phyloP scores from a whole-genome alignment of 441 rosid genomes.

The Pelargonium myrrhifolium region DNA sequence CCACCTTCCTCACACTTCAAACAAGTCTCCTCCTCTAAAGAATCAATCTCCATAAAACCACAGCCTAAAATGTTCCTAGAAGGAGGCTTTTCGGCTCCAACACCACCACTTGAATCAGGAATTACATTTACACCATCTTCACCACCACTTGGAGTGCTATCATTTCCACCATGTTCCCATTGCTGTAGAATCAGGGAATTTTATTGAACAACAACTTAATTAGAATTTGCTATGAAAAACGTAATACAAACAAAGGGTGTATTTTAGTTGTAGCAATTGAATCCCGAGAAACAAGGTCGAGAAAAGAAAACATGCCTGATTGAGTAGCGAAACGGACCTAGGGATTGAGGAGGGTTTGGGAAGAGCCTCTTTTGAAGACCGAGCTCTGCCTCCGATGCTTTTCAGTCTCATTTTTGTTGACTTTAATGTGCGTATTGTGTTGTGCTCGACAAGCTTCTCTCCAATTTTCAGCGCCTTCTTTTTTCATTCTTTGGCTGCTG shows the following conservation, averaged over 20 bases:
- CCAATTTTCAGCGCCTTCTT: background rate
- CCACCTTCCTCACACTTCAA: conserved; percentile 25
- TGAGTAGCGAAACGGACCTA: conserved; percentile 3
- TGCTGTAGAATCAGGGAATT: background rate
- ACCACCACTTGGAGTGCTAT: background rate
- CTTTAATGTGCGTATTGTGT: background rate
- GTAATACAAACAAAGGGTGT: background rate
- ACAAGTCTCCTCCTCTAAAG: conserved; percentile 25
- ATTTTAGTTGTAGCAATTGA: too few relatives aligned
- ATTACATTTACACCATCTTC: background rate
- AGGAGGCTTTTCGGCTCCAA: too few relatives aligned
- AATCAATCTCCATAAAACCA: conserved; percentile 12
- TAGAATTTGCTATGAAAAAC: too few relatives aligned
- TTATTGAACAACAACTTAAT: background rate
- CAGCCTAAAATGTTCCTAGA: background rate
- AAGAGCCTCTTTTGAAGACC: background rate
- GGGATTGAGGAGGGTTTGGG: conserved; percentile 2
- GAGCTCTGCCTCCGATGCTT: background rate
- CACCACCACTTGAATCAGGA: background rate
- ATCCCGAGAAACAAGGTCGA: background rate
- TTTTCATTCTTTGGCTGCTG: background rate
- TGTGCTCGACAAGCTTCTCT: background rate
- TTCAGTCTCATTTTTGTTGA: background rate
- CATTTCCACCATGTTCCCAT: background rate
- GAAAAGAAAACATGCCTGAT: background rate